Evolutionary conservation across 225 moss, liverwort and hornwort species (phyloP), one percentile per base, ranked within the genome.

Genomic region (Polytrichum formosum): DNA sequence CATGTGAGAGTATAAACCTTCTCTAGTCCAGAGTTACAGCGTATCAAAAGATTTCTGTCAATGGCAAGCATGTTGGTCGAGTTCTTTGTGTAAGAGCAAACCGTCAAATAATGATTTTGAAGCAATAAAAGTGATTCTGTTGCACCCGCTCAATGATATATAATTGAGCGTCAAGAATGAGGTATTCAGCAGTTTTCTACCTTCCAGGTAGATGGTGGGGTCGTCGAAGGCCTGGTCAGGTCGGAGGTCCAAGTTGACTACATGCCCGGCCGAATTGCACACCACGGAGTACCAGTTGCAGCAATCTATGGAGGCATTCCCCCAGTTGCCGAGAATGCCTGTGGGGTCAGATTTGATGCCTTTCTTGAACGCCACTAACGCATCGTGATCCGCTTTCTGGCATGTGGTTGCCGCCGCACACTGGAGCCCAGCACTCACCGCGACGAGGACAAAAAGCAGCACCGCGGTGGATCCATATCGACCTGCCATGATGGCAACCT

Each of bases 351-450:
- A 53, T 20, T 67, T 80, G 61, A 80, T 80, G 55, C 69, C 70
- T 21, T 46, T 77, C 80, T 84, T 74, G 33, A 80, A 78, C 26
- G 74, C 68, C 37, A 84, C 54, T 55, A 77, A 80, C 61, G 76
- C 79, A 7, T 10, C 56, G 30, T 58, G 65, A 58, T 83, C 79
- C 0, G 25, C 26, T 53, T 67, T 59, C 64, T 72, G 64, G 76
- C 79, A 82, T 27, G 76, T 78, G 31, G 66, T 46, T 8, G 66
- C 66, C 5, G 22, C 5, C 21, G 66, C n/a, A 26, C 22, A 1
- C 13, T 28, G 66, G 56, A 73, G 64, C 3, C 46, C 16, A 7
- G 54, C 59, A 26, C 17, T 73, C 22, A 79, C 62, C 27, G 73
- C 79, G 26, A 83, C 22, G 28, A 76, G 21, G 58, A 26, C 58